Evolutionary conservation across 23 red algal species (phyloP).

Genomic region (Gracilaria domingensis): DNA sequence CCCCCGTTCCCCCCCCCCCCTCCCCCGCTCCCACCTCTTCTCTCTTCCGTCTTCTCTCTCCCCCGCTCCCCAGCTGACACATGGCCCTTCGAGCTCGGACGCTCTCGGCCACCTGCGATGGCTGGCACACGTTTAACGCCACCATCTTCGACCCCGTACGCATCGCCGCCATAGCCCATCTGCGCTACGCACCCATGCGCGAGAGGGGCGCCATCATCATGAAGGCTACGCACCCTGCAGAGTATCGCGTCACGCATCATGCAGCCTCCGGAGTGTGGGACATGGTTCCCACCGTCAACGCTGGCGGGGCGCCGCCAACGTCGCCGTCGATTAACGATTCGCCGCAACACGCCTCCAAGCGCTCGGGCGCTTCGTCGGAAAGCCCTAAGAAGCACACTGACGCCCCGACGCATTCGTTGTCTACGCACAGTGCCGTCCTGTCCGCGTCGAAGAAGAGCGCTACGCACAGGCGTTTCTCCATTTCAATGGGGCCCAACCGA

Average conservation of each 20-base stretch:
- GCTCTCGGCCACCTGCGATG: constrained; percentile 36
- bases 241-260: constrained; percentile 31
- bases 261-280: constrained; percentile 24
- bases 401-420: neutral
- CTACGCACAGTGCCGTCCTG: neutral
- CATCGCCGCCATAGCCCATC: constrained; percentile 28
- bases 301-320: too few species aligned
- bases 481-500: neutral
- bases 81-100: constrained; percentile 8
- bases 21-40: neutral
- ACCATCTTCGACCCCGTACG: constrained; percentile 40
- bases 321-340: neutral
- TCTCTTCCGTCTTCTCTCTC: neutral
- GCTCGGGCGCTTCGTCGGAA: neutral
- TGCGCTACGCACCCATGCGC: constrained; percentile 30
- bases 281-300: constrained; percentile 17
- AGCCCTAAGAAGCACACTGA: neutral
- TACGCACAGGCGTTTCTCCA: constrained; percentile 18
- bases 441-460: constrained; percentile 16
- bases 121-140: constrained; percentile 42
- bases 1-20: too few species aligned
- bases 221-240: constrained; percentile 2
- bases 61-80: neutral
- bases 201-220: constrained; percentile 33
- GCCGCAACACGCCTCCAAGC: neutral